Evolutionary conservation across 805 yeast genomes (phyloP).

Genomic region (Candida peoriensis): DNA sequence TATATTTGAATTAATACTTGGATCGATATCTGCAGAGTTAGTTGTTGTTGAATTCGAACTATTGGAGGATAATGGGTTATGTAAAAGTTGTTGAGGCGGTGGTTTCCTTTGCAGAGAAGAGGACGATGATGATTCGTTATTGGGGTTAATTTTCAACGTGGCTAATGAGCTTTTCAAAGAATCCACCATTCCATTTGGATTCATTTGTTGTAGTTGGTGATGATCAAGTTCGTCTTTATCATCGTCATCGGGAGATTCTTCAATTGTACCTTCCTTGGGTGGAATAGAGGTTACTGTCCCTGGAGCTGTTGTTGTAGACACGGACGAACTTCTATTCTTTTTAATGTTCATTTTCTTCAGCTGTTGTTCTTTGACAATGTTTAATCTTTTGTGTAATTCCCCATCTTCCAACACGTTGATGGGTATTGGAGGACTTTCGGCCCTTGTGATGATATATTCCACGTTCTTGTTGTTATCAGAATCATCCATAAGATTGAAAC

Average conservation of each 20-base stretch:
- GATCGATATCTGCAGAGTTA: no score
- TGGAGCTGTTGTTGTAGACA: no score
- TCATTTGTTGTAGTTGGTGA: not conserved
- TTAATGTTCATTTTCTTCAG: no score
- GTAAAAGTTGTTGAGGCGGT: slow-evolving; percentile 4
- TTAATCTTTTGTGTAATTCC: slow-evolving; percentile 9
- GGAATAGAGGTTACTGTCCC: no score
- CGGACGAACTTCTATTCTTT: no score
- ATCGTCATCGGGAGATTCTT: slow-evolving; percentile 3
- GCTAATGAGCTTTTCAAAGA: slow-evolving; percentile 11
- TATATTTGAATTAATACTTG: no score
- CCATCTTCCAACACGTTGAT: slow-evolving; percentile 22
- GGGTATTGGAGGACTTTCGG: slow-evolving; percentile 28
- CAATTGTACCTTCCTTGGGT: slow-evolving; percentile 7
- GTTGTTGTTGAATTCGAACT: no score
- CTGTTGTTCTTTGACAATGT: slow-evolving; percentile 5
- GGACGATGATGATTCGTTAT: not conserved
- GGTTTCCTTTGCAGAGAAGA: slow-evolving; percentile 2
- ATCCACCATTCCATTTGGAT: slow-evolving; percentile 8
- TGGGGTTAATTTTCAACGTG: slow-evolving; percentile 8
- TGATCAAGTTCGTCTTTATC: not conserved
- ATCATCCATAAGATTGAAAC: not conserved
- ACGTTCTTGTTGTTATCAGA: slow-evolving; percentile 3
- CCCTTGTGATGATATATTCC: slow-evolving; percentile 10
- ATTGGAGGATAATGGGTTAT: no score